Evolutionary conservation across 1,139 yeast genomes (phyloP), one percentile per base, ranked within the genome.

Genomic region (Scheffersomyces lignicola): DNA sequence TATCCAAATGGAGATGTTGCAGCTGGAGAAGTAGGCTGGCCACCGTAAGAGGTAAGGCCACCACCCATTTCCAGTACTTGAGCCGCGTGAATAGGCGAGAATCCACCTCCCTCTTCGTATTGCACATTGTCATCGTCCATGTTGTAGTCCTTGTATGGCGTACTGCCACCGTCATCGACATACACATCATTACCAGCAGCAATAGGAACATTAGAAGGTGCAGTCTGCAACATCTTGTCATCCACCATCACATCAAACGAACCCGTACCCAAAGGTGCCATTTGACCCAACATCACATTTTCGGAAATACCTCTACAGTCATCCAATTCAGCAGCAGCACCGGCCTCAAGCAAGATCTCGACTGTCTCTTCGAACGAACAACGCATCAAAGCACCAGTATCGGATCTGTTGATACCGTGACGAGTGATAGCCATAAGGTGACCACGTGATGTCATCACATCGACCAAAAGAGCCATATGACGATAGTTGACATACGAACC

Each of bases 361-460:
- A 92, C 98, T 2, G 99, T 94, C 64, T 94, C 98, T 69, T 94
- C 99, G 71, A 94, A 94, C 34, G 98, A 92, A 72, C 97, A 92
- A 66, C 98, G 81, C 98, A 94, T 94, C 57, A 94, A 76, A 1
- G 98, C 98, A 68, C 98, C 98, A 22, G 98, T 94, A 48, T 92
- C 97, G 24, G 96, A 87, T 68, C 98, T 83, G 63, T 94, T 94
- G 65, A 94, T 92, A 78, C 99, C 99, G 60, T 92, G 98, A 77
- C 99, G 95, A 35, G 98, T 92, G 52, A 94, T 92, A 24, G 98
- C 97, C 88, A 94, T 92, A 65, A 94, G 76, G 58, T 92, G 96
- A 56, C 99, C 99, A 62, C 96, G 85, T 32, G 96, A 86, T 2
- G 99, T 94, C 99, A 94, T 94, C 20, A 90, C 95, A 70, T 94